Conservation (phyloP, 2,329 filamentous ascomycete genomes). For the Botrytis deweyae region DNA sequence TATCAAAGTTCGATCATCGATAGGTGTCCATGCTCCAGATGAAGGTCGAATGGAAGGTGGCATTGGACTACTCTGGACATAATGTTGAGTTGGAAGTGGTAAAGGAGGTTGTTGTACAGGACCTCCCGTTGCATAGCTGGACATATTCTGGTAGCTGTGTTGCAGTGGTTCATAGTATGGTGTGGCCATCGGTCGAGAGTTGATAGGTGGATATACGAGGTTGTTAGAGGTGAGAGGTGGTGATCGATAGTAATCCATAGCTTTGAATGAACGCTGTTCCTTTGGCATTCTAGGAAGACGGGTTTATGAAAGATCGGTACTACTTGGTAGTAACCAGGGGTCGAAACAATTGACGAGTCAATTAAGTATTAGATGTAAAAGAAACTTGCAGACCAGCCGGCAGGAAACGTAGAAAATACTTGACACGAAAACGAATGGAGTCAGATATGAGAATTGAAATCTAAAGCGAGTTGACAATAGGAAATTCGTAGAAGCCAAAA, state of each 20-base stretch:
- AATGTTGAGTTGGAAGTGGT: constrained; percentile 21
- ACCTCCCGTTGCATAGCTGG: constrained; percentile 24
- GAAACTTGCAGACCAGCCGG: constrained; percentile 15
- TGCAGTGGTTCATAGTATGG: constrained; percentile 21
- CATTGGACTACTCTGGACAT: constrained; percentile 12
- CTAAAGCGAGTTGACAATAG: constrained; percentile 18
- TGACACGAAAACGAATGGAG: constrained; percentile 19
- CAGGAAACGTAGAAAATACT: constrained; percentile 17
- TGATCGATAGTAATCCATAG: constrained; percentile 23
- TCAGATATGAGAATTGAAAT: constrained; percentile 17
- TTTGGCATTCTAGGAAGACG: constrained; percentile 20
- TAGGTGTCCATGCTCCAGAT: constrained; percentile 68
- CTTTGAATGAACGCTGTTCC: constrained; percentile 3
- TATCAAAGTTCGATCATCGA: constrained; percentile 73
- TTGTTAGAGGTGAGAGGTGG: constrained; percentile 18
- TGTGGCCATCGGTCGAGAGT: constrained; percentile 3
- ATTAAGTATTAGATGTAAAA: constrained; percentile 14
- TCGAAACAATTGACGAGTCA: constrained; percentile 14
- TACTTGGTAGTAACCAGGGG: not conserved
- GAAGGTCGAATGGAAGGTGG: constrained; percentile 48
- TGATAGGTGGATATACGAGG: constrained; percentile 15
- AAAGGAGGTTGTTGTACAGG: constrained; percentile 26
- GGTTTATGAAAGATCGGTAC: not conserved
- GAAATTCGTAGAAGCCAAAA: constrained; percentile 7
- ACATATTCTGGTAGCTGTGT: constrained; percentile 20